Percentiles rank a stretch among this genome's conserved stretches.
phyloP scores from a whole-genome alignment of 2,329 filamentous ascomycete genomes.

The Xylaria sp. region DNA sequence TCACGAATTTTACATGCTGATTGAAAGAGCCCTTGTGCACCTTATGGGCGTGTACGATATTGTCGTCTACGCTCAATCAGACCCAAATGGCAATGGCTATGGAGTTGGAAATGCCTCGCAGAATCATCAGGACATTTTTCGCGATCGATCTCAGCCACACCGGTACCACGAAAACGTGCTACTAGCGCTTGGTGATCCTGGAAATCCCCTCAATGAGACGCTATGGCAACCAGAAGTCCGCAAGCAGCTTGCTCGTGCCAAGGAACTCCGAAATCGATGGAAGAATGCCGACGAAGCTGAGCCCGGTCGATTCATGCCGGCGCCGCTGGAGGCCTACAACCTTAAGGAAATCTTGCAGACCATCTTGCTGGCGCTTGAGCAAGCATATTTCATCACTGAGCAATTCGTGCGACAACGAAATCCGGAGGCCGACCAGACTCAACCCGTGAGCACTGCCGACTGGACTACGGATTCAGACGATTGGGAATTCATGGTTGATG shows the following conservation, averaged over 20 bases:
- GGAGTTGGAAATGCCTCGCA: conserved; percentile 20
- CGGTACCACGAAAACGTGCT: conserved; percentile 78
- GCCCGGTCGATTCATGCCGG: conserved; percentile 37
- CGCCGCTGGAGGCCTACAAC: conserved; percentile 69
- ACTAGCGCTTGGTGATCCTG: conserved; percentile 65
- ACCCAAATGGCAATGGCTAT: conserved; percentile 23
- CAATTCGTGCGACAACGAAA: conserved; percentile 53
- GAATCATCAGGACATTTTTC: not conserved
- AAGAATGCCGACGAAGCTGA: conserved; percentile 69
- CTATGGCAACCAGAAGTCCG: conserved; percentile 67
- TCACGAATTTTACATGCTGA: conserved; percentile 78
- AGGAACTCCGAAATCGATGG: conserved; percentile 78
- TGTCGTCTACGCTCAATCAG: conserved; percentile 51
- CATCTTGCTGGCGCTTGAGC: conserved; percentile 69
- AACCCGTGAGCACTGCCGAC: conserved; percentile 38
- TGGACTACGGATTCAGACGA: conserved; percentile 54
- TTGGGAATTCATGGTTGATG: conserved; percentile 69
- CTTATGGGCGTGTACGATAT: conserved; percentile 73
- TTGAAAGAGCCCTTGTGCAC: conserved; percentile 76
- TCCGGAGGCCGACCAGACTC: conserved; percentile 18
- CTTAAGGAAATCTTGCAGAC: conserved; percentile 67
- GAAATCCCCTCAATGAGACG: conserved; percentile 65
- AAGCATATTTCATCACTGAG: conserved; percentile 64
- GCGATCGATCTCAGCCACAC: conserved; percentile 54
- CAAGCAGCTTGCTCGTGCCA: conserved; percentile 71